These are phyloP conservation scores for Talaromyces sp. DNA, from an alignment of 2,329 filamentous ascomycete species.

Conservation along the genomic window DNA sequence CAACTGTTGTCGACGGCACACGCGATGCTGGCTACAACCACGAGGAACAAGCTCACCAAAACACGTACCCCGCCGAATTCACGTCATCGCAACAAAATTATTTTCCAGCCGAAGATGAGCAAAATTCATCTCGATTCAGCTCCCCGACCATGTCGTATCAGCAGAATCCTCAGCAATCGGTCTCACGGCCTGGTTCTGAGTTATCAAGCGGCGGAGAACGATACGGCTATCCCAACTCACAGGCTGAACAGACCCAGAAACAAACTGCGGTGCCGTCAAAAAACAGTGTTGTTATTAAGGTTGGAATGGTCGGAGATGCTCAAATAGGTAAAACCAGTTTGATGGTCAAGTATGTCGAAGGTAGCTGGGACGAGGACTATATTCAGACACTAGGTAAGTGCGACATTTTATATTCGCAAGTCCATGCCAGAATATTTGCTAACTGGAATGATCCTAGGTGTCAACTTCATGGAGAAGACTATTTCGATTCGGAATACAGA, in stretches of 20 bases:
- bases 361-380: constrained; percentile 99
- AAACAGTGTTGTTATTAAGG: constrained; percentile 89
- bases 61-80: constrained; percentile 35
- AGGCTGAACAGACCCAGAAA: constrained; percentile 49
- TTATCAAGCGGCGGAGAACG: constrained; percentile 45
- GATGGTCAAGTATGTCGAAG: constrained; percentile 99
- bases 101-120: constrained; percentile 46
- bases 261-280: constrained; percentile 43
- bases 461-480: constrained; percentile 99
- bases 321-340: constrained; percentile 98
- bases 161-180: constrained; percentile 36
- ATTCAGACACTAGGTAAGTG: constrained; percentile 86
- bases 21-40: constrained; percentile 43
- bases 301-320: constrained; percentile 98
- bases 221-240: constrained; percentile 48
- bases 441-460: constrained; percentile 52
- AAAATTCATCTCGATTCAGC: constrained; percentile 41
- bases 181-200: constrained; percentile 50
- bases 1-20: constrained; percentile 13
- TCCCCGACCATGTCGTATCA: constrained; percentile 43
- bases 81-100: constrained; percentile 39
- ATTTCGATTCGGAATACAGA: constrained; percentile 99
- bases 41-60: constrained; percentile 47
- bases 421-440: not conserved
- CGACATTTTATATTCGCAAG: not conserved